Percentiles rank a stretch among this genome's conserved stretches.
These are phyloP conservation scores for Fusarium buxicola DNA, from an alignment of 2,329 filamentous ascomycete genomes.

Conservation along the genomic window DNA sequence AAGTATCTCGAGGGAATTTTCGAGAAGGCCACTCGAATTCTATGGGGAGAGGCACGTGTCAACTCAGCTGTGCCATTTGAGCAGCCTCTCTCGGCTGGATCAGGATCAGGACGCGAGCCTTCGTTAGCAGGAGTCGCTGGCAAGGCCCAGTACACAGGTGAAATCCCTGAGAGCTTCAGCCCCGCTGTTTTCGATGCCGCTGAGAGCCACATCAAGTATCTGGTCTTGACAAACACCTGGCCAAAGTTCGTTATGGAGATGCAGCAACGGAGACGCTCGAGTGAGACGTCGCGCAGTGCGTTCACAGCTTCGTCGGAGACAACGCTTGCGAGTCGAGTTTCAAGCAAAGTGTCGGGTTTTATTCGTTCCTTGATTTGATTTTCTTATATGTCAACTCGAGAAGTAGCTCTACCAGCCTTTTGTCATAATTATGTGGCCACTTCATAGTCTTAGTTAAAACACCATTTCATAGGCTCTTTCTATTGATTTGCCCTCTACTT, in stretches of 20 bases:
- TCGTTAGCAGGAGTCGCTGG: constrained; percentile 1
- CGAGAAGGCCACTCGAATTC: constrained; percentile 59
- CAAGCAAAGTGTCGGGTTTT: not conserved
- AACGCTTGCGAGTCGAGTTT: constrained; percentile 8
- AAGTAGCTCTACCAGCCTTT: no score
- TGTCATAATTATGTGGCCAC: no score
- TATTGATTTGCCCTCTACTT: no score
- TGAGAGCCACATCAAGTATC: constrained; percentile 71
- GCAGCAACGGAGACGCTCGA: constrained; percentile 13
- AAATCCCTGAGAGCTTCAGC: constrained; percentile 62
- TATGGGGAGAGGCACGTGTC: constrained; percentile 53
- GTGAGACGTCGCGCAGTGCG: constrained; percentile 8
- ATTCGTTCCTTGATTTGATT: constrained; percentile 4
- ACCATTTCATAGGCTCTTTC: no score
- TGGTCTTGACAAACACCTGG: constrained; percentile 77
- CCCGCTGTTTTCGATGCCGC: constrained; percentile 68
- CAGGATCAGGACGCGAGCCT: constrained; percentile 21
- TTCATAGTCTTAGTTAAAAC: no score
- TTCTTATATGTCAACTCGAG: not conserved
- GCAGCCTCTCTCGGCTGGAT: not conserved
- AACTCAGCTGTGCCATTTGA: constrained; percentile 55
- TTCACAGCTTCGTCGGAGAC: not conserved
- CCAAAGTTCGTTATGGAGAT: constrained; percentile 63
- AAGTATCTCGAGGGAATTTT: constrained; percentile 67
- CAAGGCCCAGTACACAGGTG: constrained; percentile 51